A percentile compares a stretch with the other conserved stretches of the same genome.
These are phyloP conservation scores for Pseudogymnoascus sp. DNA, from an alignment of 2,329 filamentous ascomycete species.

Conservation along the genomic window DNA sequence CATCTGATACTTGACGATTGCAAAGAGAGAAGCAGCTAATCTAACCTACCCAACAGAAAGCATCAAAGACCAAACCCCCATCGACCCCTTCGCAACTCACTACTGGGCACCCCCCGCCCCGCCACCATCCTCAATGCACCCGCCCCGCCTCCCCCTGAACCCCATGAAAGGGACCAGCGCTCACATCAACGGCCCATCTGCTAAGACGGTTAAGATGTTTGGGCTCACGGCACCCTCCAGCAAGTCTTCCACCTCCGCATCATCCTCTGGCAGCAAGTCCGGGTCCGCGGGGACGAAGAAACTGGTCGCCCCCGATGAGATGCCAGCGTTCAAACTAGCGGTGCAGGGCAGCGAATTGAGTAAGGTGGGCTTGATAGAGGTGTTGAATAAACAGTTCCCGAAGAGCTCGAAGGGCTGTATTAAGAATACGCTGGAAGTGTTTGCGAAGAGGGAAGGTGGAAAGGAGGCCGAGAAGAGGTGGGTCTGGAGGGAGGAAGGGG, in stretches of 20 bases:
- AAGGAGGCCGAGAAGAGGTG: slow-evolving; percentile 58
- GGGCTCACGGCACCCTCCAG: slow-evolving; percentile 5
- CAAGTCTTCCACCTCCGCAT: slow-evolving; percentile 7
- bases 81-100: slow-evolving; percentile 74
- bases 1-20: no score
- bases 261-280: not conserved
- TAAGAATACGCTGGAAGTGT: slow-evolving; percentile 56
- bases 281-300: slow-evolving; percentile 21
- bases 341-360: slow-evolving; percentile 64
- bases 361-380: slow-evolving; percentile 66
- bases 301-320: slow-evolving; percentile 19
- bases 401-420: slow-evolving; percentile 62
- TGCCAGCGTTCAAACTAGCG: slow-evolving; percentile 50
- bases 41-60: slow-evolving; percentile 30
- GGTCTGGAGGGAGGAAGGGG: slow-evolving; percentile 34
- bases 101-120: slow-evolving; percentile 59
- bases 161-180: slow-evolving; percentile 21
- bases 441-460: slow-evolving; percentile 55
- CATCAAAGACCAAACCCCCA: slow-evolving; percentile 40
- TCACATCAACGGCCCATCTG: slow-evolving; percentile 10
- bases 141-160: slow-evolving; percentile 28
- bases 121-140: slow-evolving; percentile 22
- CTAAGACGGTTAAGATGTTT: slow-evolving; percentile 5
- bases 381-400: slow-evolving; percentile 65
- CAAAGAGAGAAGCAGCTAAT: not conserved